These are phyloP conservation scores for Cystobasidiaceae sp. DNA, from an alignment of 1,284 basidiomycete genomes.

Conservation along the genomic window DNA sequence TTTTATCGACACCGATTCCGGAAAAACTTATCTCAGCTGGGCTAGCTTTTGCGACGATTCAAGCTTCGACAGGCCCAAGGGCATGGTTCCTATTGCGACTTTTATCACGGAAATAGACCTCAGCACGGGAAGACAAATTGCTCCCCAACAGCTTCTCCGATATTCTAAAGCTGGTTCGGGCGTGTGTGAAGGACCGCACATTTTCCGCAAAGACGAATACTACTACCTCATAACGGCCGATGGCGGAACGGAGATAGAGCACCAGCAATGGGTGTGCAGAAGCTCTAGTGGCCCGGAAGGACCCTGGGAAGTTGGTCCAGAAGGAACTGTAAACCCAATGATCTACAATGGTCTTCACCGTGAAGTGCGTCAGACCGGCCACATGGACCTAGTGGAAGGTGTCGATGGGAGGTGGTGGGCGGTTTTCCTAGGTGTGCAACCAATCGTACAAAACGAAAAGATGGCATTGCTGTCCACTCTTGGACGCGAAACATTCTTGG, in stretches of 20 bases:
- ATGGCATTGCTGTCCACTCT: slow-evolving; percentile 4
- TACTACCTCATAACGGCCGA: slow-evolving; percentile 43
- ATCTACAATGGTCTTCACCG: slow-evolving; percentile 31
- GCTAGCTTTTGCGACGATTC: slow-evolving; percentile 1
- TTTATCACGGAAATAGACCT: slow-evolving; percentile 40
- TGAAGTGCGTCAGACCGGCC: slow-evolving; percentile 33
- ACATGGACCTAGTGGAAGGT: slow-evolving; percentile 34
- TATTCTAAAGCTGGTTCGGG: slow-evolving; percentile 29
- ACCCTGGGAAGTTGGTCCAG: slow-evolving; percentile 35
- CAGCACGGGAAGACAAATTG: slow-evolving; percentile 32
- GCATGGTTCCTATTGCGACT: slow-evolving; percentile 30
- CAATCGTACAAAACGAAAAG: background rate
- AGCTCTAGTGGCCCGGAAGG: slow-evolving; percentile 29
- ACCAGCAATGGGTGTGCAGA: slow-evolving; percentile 39
- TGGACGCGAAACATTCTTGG: slow-evolving; percentile 34
- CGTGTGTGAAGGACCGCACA: slow-evolving; percentile 41
- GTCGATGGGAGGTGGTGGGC: slow-evolving; percentile 34
- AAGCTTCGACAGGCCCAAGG: slow-evolving; percentile 7
- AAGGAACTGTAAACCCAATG: slow-evolving; percentile 33
- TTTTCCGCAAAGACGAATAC: slow-evolving; percentile 37
- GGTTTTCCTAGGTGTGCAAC: slow-evolving; percentile 32
- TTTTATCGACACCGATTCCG: background rate
- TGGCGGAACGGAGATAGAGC: slow-evolving; percentile 41
- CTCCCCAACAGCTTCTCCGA: slow-evolving; percentile 31
- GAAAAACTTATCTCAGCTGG: background rate